phyloP scores from a whole-genome alignment of 139 green algal species.

The Ostreobium quekettii region DNA sequence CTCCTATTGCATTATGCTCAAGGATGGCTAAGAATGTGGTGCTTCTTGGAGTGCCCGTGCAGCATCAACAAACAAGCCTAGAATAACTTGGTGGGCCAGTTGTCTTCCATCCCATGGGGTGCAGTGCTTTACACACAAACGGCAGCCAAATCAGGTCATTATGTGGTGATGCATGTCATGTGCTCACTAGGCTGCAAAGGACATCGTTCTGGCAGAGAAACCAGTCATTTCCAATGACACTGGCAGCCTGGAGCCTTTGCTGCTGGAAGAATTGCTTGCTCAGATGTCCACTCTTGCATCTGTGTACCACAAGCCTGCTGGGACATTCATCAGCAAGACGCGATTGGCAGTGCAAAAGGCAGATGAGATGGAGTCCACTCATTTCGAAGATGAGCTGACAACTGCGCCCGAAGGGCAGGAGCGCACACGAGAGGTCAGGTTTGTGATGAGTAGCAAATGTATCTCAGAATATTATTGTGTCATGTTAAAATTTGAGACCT shows the following conservation, averaged over 20 bases:
- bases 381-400: neutral
- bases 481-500: no score
- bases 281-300: conserved; percentile 62
- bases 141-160: neutral
- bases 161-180: conserved; percentile 2
- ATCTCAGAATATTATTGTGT: no score
- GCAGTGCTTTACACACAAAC: neutral
- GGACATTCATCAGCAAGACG: conserved; percentile 67
- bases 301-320: conserved; percentile 91
- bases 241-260: conserved; percentile 56
- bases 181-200: conserved; percentile 60
- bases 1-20: no score
- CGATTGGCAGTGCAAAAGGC: conserved; percentile 61
- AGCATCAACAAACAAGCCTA: no score
- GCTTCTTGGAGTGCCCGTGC: no score
- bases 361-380: conserved; percentile 35
- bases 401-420: neutral
- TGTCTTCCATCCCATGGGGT: neutral
- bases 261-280: conserved; percentile 71
- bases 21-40: no score
- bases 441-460: no score
- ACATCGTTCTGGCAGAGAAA: conserved; percentile 90
- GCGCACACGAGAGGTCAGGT: no score
- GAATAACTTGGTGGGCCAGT: neutral
- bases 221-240: conserved; percentile 78